phyloP scores from a whole-genome alignment of 805 yeast species.

The Komagataella phaffii region DNA sequence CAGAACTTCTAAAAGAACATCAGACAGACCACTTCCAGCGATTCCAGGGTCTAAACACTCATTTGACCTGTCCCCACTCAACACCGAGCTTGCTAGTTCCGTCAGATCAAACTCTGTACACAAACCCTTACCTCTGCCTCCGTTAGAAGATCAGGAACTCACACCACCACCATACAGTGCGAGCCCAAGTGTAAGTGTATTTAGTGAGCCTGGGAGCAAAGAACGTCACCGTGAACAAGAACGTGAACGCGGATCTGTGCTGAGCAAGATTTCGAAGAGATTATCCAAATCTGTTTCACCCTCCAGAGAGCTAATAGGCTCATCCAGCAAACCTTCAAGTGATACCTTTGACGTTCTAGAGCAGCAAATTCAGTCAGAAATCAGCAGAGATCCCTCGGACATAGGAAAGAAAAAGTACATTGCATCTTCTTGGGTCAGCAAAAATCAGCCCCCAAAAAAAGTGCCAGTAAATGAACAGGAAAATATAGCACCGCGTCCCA shows the following conservation, averaged over 20 bases:
- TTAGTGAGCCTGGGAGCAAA: not conserved
- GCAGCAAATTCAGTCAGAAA: not conserved
- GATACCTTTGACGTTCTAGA: not conserved
- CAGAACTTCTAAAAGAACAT: slow-evolving; percentile 1
- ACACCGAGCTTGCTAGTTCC: not conserved
- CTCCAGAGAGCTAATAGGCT: not conserved
- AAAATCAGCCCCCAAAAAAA: not conserved
- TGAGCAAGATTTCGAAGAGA: not conserved
- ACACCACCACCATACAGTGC: not conserved
- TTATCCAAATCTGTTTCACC: not conserved
- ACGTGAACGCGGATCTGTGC: not conserved
- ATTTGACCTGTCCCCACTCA: not conserved
- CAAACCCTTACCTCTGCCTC: slow-evolving; percentile 4
- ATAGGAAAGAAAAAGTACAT: not conserved
- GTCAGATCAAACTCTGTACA: not conserved
- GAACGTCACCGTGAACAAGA: not conserved
- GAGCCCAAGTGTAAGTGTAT: not conserved
- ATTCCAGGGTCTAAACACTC: slow-evolving; percentile 1
- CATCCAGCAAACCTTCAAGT: not conserved
- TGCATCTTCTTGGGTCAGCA: not conserved
- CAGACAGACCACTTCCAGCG: slow-evolving; percentile 9
- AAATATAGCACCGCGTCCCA: not conserved
- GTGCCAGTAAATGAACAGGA: not conserved
- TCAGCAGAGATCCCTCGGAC: not conserved
- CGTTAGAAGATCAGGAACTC: not conserved